These are phyloP conservation scores for Vaccinium corymbosum DNA, from an alignment of 148 eudicot species.

Conservation along the genomic window DNA sequence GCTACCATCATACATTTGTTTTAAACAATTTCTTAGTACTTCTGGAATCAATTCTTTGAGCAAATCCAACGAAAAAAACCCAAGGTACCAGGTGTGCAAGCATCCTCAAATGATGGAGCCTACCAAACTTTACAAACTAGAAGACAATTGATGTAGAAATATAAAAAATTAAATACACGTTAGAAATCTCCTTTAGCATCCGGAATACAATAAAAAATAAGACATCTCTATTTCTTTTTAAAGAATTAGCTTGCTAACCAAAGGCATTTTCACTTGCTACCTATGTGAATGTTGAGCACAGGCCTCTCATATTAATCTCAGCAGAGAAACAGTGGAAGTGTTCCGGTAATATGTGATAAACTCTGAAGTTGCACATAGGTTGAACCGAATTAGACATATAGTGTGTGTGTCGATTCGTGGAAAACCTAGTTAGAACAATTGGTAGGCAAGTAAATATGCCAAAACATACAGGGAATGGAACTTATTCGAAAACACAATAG, in stretches of 20 bases:
- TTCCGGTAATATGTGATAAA: neutral
- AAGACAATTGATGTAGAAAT: neutral
- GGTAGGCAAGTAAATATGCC: neutral
- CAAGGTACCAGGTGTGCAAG: neutral
- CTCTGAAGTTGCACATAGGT: neutral
- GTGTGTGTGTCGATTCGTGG: no score
- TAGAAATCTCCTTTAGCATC: neutral
- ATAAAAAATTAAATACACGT: neutral
- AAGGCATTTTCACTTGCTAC: neutral
- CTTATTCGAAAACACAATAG: neutral
- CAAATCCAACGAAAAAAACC: neutral
- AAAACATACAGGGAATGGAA: neutral
- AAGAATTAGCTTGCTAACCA: neutral
- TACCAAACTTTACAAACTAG: neutral
- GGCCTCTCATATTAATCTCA: neutral
- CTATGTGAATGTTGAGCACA: neutral
- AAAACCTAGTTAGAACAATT: neutral
- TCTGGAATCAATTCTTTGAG: neutral
- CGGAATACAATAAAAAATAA: neutral
- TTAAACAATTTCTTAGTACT: neutral
- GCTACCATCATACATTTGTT: neutral
- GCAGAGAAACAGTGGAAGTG: neutral
- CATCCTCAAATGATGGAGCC: neutral
- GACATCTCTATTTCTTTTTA: neutral
- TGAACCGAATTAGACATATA: neutral